phyloP scores from a whole-genome alignment of 208 protist species.

The Acanthamoeba polyphaga region DNA sequence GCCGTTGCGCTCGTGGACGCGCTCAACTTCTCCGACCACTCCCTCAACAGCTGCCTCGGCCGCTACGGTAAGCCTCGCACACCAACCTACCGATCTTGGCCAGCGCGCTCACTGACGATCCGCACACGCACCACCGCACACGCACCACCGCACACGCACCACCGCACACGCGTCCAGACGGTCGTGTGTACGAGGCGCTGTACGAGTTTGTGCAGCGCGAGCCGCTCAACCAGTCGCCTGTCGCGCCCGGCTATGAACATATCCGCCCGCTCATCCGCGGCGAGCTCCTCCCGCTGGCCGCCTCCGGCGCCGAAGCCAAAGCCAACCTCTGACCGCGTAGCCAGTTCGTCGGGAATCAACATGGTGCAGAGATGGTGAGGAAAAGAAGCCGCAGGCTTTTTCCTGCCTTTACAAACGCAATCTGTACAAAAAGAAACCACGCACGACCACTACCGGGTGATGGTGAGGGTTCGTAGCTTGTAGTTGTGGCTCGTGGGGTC shows the following conservation, averaged over 20 bases:
- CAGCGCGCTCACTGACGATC: background rate
- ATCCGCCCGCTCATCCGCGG: slow-evolving; percentile 73
- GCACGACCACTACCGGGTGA: background rate
- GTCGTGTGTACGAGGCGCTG: slow-evolving; percentile 66
- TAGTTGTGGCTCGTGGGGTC: background rate
- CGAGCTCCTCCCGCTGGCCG: slow-evolving; percentile 21
- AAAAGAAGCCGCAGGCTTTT: no score
- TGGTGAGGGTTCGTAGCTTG: background rate
- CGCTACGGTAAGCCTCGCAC: slow-evolving; percentile 68
- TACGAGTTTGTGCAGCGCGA: slow-evolving; percentile 71
- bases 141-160: no score
- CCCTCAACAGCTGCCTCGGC: slow-evolving; percentile 74
- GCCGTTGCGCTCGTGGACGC: slow-evolving; percentile 76
- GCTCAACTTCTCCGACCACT: slow-evolving; percentile 77
- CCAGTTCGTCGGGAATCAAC: no score
- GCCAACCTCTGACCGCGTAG: background rate
- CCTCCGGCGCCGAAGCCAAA: no score
- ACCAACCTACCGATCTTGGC: background rate
- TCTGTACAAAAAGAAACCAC: no score
- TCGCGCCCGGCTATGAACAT: slow-evolving; percentile 63
- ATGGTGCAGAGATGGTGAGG: no score
- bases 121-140: no score
- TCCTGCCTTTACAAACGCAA: no score
- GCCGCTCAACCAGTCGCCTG: slow-evolving; percentile 64
- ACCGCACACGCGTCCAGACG: background rate